Evolutionary conservation across 129 eudicot species (phyloP), one percentile per base, ranked within the genome.

Genomic region (Tanacetum coccineum): DNA sequence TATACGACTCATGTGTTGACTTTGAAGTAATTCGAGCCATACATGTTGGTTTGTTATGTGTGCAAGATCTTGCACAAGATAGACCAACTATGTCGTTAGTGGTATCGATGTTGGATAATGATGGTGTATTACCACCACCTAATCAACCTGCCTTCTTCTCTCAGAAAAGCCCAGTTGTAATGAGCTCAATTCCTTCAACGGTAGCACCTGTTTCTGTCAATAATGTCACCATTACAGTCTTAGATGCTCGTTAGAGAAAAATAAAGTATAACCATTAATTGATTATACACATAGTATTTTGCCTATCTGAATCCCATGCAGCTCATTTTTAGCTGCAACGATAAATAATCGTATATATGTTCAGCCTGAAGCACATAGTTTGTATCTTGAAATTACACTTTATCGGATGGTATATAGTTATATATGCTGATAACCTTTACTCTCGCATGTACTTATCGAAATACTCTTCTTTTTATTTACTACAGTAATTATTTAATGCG

Each of bases 41-140:
- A 51, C 71, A 73, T 19, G 32, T 73, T 17, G 71, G 72, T 19
- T 54, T 73, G 36, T 54, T 73, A 30, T 73, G 78, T 44, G 78
- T 73, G 15, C 78, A 73, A 64, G 50, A 73, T 55, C 22, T 42
- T 42, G 56, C 66, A 13, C 63, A 52, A n/a, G 78, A 73, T 64
- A 73, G 78, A 36, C 78, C 78, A 36, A 73, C 65, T 32, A 73
- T 73, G 66, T 20, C 39, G 6, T 63, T 48, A n/a, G 78, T 73
- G 45, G 78, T 73, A 3, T 19, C 30, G 2, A 64, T 73, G 78
- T 26, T 73, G 65, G 48, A 64, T 57, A 54, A 20, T 15, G 66
- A 73, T 26, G 71, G 49, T 17, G 64, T 51, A 10, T 54, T 64
- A 32, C 57, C 71, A 6, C 61, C 54, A 8, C 65, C 78, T 3